phyloP scores from a whole-genome alignment of 2,329 filamentous ascomycete species.

The Colletotrichum aenigma region DNA sequence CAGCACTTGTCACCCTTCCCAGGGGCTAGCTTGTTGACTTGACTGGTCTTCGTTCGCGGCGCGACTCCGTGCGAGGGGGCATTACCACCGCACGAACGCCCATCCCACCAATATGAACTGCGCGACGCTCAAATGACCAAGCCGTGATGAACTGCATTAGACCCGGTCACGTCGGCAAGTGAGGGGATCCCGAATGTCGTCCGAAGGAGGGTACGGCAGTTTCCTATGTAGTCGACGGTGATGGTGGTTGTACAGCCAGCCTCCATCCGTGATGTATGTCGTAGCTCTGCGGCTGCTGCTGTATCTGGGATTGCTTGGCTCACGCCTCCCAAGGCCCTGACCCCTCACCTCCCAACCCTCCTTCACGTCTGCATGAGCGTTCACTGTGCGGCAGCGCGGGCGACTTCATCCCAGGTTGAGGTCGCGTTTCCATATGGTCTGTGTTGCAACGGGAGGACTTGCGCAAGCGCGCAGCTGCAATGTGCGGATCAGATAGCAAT shows the following conservation, averaged over 20 bases:
- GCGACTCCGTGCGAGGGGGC: conserved; percentile 1
- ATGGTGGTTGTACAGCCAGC: not conserved
- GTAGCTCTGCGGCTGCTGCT: not conserved
- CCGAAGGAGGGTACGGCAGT: conserved; percentile 15
- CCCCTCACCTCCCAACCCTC: not conserved
- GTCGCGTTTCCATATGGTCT: not conserved
- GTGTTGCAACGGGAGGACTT: not conserved
- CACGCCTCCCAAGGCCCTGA: not conserved
- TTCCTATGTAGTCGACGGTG: not conserved
- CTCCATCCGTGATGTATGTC: not conserved
- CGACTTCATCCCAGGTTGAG: not conserved
- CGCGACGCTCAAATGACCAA: not conserved
- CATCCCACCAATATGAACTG: not conserved
- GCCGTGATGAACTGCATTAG: conserved; percentile 15
- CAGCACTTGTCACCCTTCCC: not conserved
- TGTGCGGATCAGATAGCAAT: conserved; percentile 7
- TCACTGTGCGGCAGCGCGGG: not conserved
- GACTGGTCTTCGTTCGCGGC: not conserved
- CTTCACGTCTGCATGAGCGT: not conserved
- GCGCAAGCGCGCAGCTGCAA: conserved; percentile 1
- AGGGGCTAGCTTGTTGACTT: not conserved
- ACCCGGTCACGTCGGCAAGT: conserved; percentile 1
- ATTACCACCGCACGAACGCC: not conserved
- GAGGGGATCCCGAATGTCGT: conserved; percentile 10
- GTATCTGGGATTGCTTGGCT: not conserved